These are phyloP conservation scores for Digitaria exilis DNA, from an alignment of 202 grass and related monocot species.

Conservation along the genomic window DNA sequence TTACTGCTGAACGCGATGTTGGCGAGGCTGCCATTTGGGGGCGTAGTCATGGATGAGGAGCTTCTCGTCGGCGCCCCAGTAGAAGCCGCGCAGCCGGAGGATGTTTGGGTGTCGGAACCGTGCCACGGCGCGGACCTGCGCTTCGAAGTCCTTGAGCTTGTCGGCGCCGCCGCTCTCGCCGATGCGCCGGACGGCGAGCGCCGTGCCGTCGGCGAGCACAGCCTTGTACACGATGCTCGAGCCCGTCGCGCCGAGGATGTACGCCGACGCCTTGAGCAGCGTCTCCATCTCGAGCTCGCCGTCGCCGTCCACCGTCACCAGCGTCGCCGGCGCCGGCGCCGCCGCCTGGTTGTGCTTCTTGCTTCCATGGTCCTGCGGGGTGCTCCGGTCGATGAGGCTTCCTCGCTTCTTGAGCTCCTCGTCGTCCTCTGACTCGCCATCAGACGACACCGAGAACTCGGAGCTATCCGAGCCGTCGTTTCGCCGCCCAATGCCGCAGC, in stretches of 20 bases:
- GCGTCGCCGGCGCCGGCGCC: slow-evolving; percentile 49
- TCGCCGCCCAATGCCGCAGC: slow-evolving; percentile 62
- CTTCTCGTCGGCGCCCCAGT: slow-evolving; percentile 98
- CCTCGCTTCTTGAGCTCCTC: slow-evolving; percentile 39
- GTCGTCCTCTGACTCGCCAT: slow-evolving; percentile 55
- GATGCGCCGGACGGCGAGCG: slow-evolving; percentile 81
- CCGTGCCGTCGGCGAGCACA: slow-evolving; percentile 79
- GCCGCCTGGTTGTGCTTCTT: slow-evolving; percentile 47
- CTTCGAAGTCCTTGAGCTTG: slow-evolving; percentile 96
- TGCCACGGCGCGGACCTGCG: slow-evolving; percentile 78
- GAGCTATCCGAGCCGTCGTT: slow-evolving; percentile 64
- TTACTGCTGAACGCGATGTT: slow-evolving; percentile 91
- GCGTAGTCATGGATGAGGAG: slow-evolving; percentile 96
- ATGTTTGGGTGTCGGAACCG: slow-evolving; percentile 88
- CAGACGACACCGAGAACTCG: slow-evolving; percentile 64
- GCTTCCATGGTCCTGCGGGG: slow-evolving; percentile 48
- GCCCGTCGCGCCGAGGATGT: slow-evolving; percentile 91
- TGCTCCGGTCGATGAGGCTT: slow-evolving; percentile 42
- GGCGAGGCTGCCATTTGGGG: slow-evolving; percentile 92
- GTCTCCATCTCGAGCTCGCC: slow-evolving; percentile 90
- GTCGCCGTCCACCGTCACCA: slow-evolving; percentile 83
- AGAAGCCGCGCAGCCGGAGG: slow-evolving; percentile 89
- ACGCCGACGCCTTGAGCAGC: slow-evolving; percentile 92
- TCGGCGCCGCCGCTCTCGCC: slow-evolving; percentile 80
- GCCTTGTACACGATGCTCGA: slow-evolving; percentile 99